Percentiles rank a stretch among this genome's conserved stretches.
phyloP scores from a whole-genome alignment of 352 stramenopile species.

The Thraustochytrium striatum region DNA sequence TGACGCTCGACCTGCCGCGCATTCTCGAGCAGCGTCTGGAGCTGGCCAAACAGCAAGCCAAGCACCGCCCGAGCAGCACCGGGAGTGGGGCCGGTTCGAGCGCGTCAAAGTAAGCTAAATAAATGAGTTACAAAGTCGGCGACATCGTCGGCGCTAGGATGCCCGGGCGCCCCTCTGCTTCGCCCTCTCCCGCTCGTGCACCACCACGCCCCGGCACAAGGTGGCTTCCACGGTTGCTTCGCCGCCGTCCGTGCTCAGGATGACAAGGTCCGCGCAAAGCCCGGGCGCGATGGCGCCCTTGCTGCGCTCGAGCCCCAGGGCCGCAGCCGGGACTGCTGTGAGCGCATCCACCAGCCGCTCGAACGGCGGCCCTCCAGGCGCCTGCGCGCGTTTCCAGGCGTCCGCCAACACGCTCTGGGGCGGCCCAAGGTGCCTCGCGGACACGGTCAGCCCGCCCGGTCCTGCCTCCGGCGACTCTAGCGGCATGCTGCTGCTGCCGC shows the following conservation, averaged over 20 bases:
- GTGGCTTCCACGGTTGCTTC: neutral
- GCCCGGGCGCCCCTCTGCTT: too few species aligned
- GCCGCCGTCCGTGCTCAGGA: neutral
- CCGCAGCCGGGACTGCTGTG: neutral
- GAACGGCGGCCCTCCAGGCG: neutral
- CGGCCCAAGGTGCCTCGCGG: neutral
- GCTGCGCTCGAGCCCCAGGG: neutral
- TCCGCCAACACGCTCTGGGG: neutral
- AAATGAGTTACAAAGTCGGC: neutral
- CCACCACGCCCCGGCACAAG: neutral
- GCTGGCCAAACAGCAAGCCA: neutral
- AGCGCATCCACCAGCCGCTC: neutral
- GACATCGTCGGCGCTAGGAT: neutral
- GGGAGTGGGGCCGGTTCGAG: neutral
- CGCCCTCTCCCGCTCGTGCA: neutral
- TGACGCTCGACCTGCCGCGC: constrained; percentile 37
- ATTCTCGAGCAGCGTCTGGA: constrained; percentile 36
- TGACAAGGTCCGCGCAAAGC: constrained; percentile 1
- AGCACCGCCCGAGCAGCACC: neutral
- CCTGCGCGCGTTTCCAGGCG: neutral
- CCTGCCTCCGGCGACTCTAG: neutral
- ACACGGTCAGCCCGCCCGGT: neutral
- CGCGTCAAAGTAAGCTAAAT: neutral
- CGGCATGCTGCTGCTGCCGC: too few species aligned
- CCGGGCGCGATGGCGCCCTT: neutral